Base-by-base conservation (phyloP, 2,329 filamentous ascomycete species). In the Mariannaea sp. region DNA sequence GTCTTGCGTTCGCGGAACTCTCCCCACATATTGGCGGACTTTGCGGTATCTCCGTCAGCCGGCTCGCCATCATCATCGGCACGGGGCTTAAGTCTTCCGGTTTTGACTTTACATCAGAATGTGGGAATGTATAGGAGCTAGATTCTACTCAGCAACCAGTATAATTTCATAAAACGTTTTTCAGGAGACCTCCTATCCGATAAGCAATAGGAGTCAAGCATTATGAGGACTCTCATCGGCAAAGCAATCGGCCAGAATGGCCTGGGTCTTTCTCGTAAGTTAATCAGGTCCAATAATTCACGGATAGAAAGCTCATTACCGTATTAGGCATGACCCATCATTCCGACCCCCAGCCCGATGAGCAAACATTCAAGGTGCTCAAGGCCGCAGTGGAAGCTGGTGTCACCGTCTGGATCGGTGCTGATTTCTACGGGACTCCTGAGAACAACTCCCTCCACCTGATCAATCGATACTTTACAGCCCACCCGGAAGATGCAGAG, bases 401-500 rank as follows among this genome's bases (percentile, higher is more conserved):
- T 24, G 55, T 45, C 36, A 61, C 55, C 20, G 26, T 61, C 9
- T 59, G 58, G 56, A 57, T 48, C 14, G 56, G 53, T 1, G 56
- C 40, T 14, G 29, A 50, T 13, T 51, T 54, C 54, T 84, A 84
- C 63, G 82, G 82, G 20, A 66, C 70, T 2, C 74, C 76, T 0
- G 68, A 76, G 2, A 71, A 72, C 50, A 81, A 83, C 65, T 80
- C 78, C 0, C 69, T 83, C 27, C 75, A 78, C 39, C 70, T 85
- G 13, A 64, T 84, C 36, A 74, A 79, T 43, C 70, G 75, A 27
- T 85, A 84, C 67, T 83, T 85, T 62, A 72, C 73, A 16, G 71
- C 75, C 35, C 76, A 84, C 64, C 82, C 81, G 1, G 77, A 81
- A 53, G 78, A 84, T 55, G 80, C 80, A 2, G 69, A 74, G 17